Evolutionary conservation across 495 filamentous ascomycete species (phyloP), one percentile per base, ranked within the genome.

Genomic region (Podospora sp.): DNA sequence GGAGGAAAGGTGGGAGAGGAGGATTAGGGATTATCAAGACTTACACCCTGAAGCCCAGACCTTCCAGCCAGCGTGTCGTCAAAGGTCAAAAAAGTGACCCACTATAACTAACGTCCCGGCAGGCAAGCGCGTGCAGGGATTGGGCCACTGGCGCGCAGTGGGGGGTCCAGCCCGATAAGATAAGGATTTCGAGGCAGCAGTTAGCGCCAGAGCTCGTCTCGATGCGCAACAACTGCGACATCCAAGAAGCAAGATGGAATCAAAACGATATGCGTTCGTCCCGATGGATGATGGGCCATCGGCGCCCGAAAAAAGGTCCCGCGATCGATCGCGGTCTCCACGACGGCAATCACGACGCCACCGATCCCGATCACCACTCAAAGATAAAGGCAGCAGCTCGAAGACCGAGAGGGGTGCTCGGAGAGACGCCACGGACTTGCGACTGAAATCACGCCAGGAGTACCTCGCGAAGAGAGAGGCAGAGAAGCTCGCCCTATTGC

Each of bases 401-500:
- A 70, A 33, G 60, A 52, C 62, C 26, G 62, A 2, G 16, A 61
- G 66, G 33, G 68, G 67, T 49, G 76, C 76, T 16, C 88, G 88
- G 8, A 87, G 29, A 46, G 16, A 46, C 2, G 5, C 95, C 79
- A 86, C 88, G 11, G 92, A 94, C 70, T 78, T 97, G 8, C 83
- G 95, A 14, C 81, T 95, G 71, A 84, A 92, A 33, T 96, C 93
- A 7, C 87, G 95, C 57, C 93, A 97, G 73, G 90, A 95, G 69
- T 99, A 99, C 74, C 81, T 99, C 27, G 91, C 92, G 79, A 99
- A 98, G 81, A 83, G 95, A 46, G 94, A 97, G 74, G 83, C 89
- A 0, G 92, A 97, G 81, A 86, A 90, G 68, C 79, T 99, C 25
- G 92, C 91, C 0, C 81, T 98, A 16, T 78, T 98, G 36, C 88